Evolutionary conservation across 2,329 filamentous ascomycete species (phyloP).

Genomic region (Talaromyces sp.): DNA sequence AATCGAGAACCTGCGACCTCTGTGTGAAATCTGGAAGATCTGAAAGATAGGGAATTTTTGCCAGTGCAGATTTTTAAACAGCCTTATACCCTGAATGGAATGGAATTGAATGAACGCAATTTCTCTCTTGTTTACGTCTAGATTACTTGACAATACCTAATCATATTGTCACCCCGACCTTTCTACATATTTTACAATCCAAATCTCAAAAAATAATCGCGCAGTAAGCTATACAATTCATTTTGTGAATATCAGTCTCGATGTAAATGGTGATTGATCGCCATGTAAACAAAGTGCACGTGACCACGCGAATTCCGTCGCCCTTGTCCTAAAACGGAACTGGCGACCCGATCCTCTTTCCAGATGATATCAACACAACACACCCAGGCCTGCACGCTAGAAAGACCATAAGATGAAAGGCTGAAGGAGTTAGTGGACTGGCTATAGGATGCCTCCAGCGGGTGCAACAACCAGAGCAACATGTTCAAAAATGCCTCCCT

Average conservation of each 20-base stretch:
- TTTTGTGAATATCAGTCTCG: neutral
- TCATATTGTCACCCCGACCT: neutral
- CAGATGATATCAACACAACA: neutral
- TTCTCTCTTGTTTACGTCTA: neutral
- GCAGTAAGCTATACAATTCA: neutral
- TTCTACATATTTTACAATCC: neutral
- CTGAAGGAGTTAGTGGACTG: neutral
- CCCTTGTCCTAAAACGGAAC: constrained; percentile 3
- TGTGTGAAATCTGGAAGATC: neutral
- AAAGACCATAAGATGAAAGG: neutral
- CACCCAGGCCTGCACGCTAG: neutral
- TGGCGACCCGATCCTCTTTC: neutral
- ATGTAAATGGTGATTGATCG: neutral
- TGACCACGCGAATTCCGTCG: constrained; percentile 9
- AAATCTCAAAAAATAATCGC: neutral
- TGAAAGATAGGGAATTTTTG: neutral
- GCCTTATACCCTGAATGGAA: neutral
- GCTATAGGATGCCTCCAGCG: constrained; percentile 9
- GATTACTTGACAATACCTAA: neutral
- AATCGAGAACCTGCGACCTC: neutral
- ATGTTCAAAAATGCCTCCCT: constrained; percentile 22
- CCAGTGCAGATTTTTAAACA: neutral
- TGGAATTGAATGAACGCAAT: neutral
- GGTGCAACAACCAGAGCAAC: constrained; percentile 6
- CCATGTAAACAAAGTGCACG: constrained; percentile 1